phyloP scores from a whole-genome alignment of 148 eudicot species.

The Euryodendron excelsum region DNA sequence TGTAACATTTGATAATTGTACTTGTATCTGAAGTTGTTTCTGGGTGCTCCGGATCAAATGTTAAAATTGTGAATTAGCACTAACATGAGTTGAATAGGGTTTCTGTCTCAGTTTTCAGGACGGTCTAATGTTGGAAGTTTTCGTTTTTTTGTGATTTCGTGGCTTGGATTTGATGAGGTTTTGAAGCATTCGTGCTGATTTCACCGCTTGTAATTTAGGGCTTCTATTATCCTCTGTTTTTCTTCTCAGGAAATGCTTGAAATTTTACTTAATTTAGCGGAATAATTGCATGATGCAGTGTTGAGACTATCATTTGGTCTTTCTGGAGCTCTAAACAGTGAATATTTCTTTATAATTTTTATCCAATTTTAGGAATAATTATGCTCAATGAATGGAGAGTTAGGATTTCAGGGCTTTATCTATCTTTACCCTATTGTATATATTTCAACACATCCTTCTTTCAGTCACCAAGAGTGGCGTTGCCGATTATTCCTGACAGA shows the following conservation, averaged over 20 bases:
- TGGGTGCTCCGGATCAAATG: not conserved
- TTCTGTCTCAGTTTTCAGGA: not conserved
- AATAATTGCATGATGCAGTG: not conserved
- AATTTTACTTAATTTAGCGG: conserved; percentile 9
- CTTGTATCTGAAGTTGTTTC: not conserved
- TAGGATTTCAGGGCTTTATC: not conserved
- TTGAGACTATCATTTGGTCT: not conserved
- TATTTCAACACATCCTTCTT: not conserved
- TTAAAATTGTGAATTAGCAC: not conserved
- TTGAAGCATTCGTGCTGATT: too few relatives aligned
- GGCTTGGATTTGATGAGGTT: not conserved
- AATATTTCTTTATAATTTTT: not conserved
- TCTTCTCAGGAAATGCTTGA: not conserved
- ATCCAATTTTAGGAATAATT: not conserved
- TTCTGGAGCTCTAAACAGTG: not conserved
- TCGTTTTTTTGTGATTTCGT: not conserved
- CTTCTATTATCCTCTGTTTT: not conserved
- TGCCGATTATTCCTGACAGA: not conserved
- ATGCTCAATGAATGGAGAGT: not conserved
- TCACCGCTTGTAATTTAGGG: not conserved
- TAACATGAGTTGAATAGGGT: not conserved
- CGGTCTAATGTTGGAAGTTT: not conserved
- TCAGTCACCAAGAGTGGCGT: not conserved
- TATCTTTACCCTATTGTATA: not conserved
- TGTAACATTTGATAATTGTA: not conserved